Evolutionary conservation across 2,329 filamentous ascomycete genomes (phyloP).

Genomic region (Lizonia empirigonia): DNA sequence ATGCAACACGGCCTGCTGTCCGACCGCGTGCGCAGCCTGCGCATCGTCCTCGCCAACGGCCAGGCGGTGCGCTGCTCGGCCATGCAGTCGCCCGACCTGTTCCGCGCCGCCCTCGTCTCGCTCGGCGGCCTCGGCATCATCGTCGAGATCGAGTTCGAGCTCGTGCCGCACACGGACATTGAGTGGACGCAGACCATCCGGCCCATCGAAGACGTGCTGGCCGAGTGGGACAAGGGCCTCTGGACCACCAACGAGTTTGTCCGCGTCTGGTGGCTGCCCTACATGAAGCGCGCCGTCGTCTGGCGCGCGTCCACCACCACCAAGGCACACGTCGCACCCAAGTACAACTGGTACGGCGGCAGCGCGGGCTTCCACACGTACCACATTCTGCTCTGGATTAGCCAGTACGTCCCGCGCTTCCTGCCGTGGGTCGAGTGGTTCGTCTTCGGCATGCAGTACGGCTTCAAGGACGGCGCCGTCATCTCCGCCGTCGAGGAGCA

Average conservation of each 20-base stretch:
- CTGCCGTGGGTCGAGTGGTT: slow-evolving; percentile 94
- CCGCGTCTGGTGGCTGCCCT: slow-evolving; percentile 97
- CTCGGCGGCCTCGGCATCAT: slow-evolving; percentile 91
- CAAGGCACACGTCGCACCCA: slow-evolving; percentile 64
- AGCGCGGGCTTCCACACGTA: slow-evolving; percentile 86
- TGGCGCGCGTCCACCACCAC: slow-evolving; percentile 86
- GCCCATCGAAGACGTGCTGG: slow-evolving; percentile 69
- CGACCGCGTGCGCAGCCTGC: slow-evolving; percentile 74
- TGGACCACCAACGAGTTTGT: slow-evolving; percentile 90
- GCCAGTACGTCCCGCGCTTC: slow-evolving; percentile 76
- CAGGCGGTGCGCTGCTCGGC: slow-evolving; percentile 71
- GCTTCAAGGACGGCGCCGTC: slow-evolving; percentile 73
- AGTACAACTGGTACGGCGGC: slow-evolving; percentile 79
- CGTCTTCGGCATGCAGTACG: slow-evolving; percentile 97
- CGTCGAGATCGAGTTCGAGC: slow-evolving; percentile 83
- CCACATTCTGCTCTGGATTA: slow-evolving; percentile 83
- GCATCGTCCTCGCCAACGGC: slow-evolving; percentile 82
- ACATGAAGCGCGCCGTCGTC: slow-evolving; percentile 83
- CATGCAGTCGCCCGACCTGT: slow-evolving; percentile 74
- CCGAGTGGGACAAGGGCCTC: slow-evolving; percentile 72
- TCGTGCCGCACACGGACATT: slow-evolving; percentile 81
- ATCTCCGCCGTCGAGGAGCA: slow-evolving; percentile 80
- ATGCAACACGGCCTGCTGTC: slow-evolving; percentile 83
- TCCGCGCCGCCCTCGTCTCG: slow-evolving; percentile 84
- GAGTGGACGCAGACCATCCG: slow-evolving; percentile 84